Base-by-base conservation (phyloP, 106 monocot genomes). In the Vanilla planifolia region DNA sequence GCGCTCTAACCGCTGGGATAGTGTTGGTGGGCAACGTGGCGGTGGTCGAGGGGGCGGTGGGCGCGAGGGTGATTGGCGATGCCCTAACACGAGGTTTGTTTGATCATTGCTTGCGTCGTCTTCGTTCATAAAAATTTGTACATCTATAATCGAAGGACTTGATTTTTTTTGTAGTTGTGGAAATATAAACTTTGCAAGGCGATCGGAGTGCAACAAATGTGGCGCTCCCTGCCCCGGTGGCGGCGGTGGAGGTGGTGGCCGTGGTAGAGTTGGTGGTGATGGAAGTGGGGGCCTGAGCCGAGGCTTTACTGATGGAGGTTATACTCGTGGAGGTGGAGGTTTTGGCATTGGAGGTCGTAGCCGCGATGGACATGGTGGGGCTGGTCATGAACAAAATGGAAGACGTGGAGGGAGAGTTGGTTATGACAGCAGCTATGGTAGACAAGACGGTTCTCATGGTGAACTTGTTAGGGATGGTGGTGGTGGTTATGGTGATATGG, bases 181-280 rank as follows among this genome's bases (percentile, higher is more conserved):
- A 4, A 95, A 95, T 20, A 28, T 95, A 63, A 95, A 95, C 58
- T 95, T 95, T 60, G 89, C 94, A 8, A 77, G 89, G 60, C 74
- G 94, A 61, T 71, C 71, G 8, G 94, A 95, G 62, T 95, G 94
- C 73, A 95, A 95, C 37, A 95, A 86, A 51, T 95, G 94, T 55
- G 78, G 83, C 21, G 55, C 89, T 19, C 86, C 94, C 1, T 62
- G 33, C 46, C 94, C 89, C 17, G 33, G 55, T 21, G 76, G 71
- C 3, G 65, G 83, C 32, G 65, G 82, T 5, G 77, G 81, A 39
- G 65, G 77, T 10, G 70, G 73, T 40, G 72, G 84, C 30, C 68
- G 72, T 37, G 71, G 76, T 8, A 55, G 60, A 15, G 47, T 74
- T 11, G 73, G 78, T 7, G 48, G 42, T 41, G 8, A 41, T 41